Evolutionary conservation across 2,329 filamentous ascomycete genomes (phyloP).

Genomic region (Rosellinia necatrix): DNA sequence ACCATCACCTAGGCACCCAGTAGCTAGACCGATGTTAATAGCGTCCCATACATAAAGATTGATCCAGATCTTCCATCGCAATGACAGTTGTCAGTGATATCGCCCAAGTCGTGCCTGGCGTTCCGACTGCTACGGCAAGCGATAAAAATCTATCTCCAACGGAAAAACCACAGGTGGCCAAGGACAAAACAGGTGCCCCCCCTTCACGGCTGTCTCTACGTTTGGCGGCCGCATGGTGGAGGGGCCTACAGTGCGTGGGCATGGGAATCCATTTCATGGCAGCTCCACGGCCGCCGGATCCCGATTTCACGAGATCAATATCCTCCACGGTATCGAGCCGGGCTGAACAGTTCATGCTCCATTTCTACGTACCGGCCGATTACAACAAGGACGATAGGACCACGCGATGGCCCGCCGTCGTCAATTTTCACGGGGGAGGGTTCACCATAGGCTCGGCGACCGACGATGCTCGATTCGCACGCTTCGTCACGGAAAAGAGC

Average conservation of each 20-base stretch:
- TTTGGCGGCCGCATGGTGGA: slow-evolving; percentile 68
- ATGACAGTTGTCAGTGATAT: slow-evolving; percentile 28
- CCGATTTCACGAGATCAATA: slow-evolving; percentile 63
- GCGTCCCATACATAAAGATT: too few relatives aligned
- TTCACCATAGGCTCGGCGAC: slow-evolving; percentile 67
- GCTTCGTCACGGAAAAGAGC: slow-evolving; percentile 54
- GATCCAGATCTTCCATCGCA: too few relatives aligned
- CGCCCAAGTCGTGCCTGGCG: slow-evolving; percentile 15
- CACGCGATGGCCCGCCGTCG: slow-evolving; percentile 54
- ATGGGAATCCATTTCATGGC: slow-evolving; percentile 70
- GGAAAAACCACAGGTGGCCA: slow-evolving; percentile 31
- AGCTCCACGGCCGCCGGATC: slow-evolving; percentile 62
- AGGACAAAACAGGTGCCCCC: slow-evolving; percentile 36
- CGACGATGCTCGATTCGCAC: slow-evolving; percentile 66
- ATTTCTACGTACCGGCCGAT: slow-evolving; percentile 49
- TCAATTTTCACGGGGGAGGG: slow-evolving; percentile 72
- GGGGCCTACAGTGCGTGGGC: slow-evolving; percentile 69
- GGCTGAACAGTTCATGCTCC: slow-evolving; percentile 44
- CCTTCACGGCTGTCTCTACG: slow-evolving; percentile 63
- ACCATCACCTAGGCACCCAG: not conserved
- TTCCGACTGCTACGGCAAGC: not conserved
- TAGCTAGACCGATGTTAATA: too few relatives aligned
- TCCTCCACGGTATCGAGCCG: slow-evolving; percentile 46
- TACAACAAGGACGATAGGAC: slow-evolving; percentile 40
- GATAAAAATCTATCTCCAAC: slow-evolving; percentile 22